Percentiles rank a stretch among this genome's conserved stretches.
These are phyloP conservation scores for Thelonectria rubi DNA, from an alignment of 2,329 filamentous ascomycete species.

Conservation along the genomic window DNA sequence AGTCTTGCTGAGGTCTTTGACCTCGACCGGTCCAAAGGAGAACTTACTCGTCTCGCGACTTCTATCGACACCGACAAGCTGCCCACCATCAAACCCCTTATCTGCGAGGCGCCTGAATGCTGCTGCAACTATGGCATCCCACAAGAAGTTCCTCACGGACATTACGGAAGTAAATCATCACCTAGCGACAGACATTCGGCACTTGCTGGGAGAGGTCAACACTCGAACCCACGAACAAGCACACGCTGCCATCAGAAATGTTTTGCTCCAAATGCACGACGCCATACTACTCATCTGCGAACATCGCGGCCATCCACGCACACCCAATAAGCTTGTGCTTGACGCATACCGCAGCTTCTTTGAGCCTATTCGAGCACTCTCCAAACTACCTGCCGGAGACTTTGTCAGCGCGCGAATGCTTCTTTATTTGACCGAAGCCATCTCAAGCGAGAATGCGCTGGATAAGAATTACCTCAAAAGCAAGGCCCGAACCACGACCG, in stretches of 20 bases:
- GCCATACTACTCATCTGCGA: background rate
- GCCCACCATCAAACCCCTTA: no score
- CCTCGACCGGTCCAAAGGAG: no score
- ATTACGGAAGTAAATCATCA: background rate
- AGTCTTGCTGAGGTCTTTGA: no score
- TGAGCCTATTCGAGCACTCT: background rate
- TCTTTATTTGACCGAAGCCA: slow-evolving; percentile 1
- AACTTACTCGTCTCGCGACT: no score
- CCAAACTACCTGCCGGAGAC: background rate
- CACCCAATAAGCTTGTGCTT: background rate
- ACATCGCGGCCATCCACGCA: background rate
- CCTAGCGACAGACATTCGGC: background rate
- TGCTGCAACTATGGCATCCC: background rate
- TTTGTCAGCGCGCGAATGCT: slow-evolving; percentile 6
- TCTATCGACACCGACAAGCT: no score
- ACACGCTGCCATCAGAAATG: background rate
- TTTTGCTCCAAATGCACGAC: slow-evolving; percentile 1
- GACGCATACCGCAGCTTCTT: slow-evolving; percentile 1
- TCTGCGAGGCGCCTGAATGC: no score
- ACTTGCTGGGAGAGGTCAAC: background rate
- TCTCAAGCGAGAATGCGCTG: background rate
- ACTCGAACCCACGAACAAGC: background rate
- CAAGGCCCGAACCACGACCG: background rate
- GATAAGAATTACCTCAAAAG: background rate
- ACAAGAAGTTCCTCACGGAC: slow-evolving; percentile 3